Conservation (phyloP, 1,284 basidiomycete species). For the Ceratobasidium sp. region DNA sequence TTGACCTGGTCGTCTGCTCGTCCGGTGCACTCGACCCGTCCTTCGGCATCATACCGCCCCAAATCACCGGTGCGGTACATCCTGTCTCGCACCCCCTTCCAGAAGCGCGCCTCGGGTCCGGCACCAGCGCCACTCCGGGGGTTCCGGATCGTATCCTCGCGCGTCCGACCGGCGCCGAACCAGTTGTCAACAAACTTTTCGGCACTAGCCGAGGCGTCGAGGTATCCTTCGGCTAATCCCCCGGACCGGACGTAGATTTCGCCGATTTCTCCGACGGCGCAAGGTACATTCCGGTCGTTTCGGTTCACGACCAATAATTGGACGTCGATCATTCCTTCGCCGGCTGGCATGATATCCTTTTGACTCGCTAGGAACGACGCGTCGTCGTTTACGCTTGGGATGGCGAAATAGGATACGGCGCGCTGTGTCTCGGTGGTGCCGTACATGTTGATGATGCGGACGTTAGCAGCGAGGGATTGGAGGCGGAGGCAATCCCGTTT, state of each 20-base stretch:
- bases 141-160: slow-evolving; percentile 75
- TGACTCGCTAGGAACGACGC: slow-evolving; percentile 91
- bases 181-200: slow-evolving; percentile 95
- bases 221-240: slow-evolving; percentile 95
- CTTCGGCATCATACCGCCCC: slow-evolving; percentile 92
- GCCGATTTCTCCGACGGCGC: slow-evolving; percentile 95
- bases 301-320: slow-evolving; percentile 97
- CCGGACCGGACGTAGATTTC: slow-evolving; percentile 99
- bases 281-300: slow-evolving; percentile 86
- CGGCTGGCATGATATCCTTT: slow-evolving; percentile 99
- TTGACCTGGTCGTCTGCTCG: slow-evolving; percentile 99
- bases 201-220: slow-evolving; percentile 81
- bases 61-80: slow-evolving; percentile 99
- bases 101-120: slow-evolving; percentile 77
- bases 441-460: slow-evolving; percentile 99
- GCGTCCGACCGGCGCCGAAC: slow-evolving; percentile 65
- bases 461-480: slow-evolving; percentile 92
- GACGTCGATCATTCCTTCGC: slow-evolving; percentile 97
- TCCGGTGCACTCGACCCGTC: slow-evolving; percentile 96
- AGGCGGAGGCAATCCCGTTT: slow-evolving; percentile 97
- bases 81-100: slow-evolving; percentile 97
- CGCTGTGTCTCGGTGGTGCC: slow-evolving; percentile 99
- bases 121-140: slow-evolving; percentile 60
- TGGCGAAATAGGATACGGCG: slow-evolving; percentile 96
- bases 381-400: slow-evolving; percentile 85